These are phyloP conservation scores for Elsinoe fawcettii DNA, from an alignment of 2,329 filamentous ascomycete species.

Conservation along the genomic window DNA sequence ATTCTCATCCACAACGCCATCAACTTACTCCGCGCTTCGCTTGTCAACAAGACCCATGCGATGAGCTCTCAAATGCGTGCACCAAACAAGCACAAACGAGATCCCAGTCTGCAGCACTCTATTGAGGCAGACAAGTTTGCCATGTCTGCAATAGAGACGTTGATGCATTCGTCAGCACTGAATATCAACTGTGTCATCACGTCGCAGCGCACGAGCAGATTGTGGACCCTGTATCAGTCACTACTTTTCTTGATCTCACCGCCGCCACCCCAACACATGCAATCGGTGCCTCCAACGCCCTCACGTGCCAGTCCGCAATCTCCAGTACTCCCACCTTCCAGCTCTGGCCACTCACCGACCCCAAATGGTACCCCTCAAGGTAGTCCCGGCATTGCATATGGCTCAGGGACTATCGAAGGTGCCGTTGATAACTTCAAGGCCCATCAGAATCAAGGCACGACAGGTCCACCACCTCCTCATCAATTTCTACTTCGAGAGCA, in stretches of 20 bases:
- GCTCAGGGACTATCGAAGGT: neutral
- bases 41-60: conserved; percentile 1
- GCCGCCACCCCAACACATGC: conserved; percentile 16
- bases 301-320: conserved; percentile 15
- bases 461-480: conserved; percentile 6
- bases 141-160: conserved; percentile 6
- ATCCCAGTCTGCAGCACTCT: neutral
- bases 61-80: neutral
- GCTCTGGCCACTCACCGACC: neutral
- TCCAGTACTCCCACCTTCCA: neutral
- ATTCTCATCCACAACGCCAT: conserved; percentile 16
- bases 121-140: conserved; percentile 12
- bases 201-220: conserved; percentile 8
- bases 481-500: conserved; percentile 9
- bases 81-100: neutral
- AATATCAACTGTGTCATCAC: conserved; percentile 17
- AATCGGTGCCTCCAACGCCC: conserved; percentile 15
- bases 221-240: conserved; percentile 16
- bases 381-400: neutral
- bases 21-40: conserved; percentile 12
- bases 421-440: conserved; percentile 13
- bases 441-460: neutral
- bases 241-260: conserved; percentile 9
- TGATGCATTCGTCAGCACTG: conserved; percentile 15
- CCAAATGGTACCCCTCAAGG: neutral